Base-by-base conservation (phyloP, 73 alveolate genomes). In the Paramecium primaurelia region DNA sequence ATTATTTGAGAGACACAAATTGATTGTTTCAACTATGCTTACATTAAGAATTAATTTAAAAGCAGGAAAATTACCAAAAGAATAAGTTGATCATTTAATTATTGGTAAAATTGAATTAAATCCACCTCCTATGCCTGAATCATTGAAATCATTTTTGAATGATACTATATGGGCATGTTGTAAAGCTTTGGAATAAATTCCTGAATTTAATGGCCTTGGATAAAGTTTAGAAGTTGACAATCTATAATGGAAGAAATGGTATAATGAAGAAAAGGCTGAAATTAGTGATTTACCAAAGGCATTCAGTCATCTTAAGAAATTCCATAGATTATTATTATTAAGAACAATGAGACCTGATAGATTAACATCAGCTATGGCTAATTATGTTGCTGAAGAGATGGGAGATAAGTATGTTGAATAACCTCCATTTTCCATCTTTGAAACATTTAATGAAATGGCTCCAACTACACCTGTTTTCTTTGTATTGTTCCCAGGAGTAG, bases 261-360 rank as follows among this genome's bases (percentile, higher is more conserved):
- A 97, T 86, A 96, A 96, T 86, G 99, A 98, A 88, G 99, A 99
- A 96, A 98, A 98, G 94, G 99, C 99, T 40, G 99, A 99, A 97
- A 97, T 95, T 47, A 98, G 99, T 58, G 99, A 99, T 92, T 92
- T 99, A 94, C 99, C 99, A 68, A 97, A 99, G 92, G 94, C 98
- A 16, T 97, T 94, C 95, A 93, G 97, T 88, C 98, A 98, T 77
- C 71, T 95, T 69, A 86, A 91, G 32, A 92, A 92, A 92, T 99
- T 99, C 99, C 99, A 98, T 71, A 97, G 99, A 95, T 95, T 99
- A 86, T 94, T 99, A 83, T 97, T 99, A 32, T 92, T 99, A 58
- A 96, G 99, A 93, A 99, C 99, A 5, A 92, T 99, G 97, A 97
- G 99, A 93, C 99, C 99, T 71, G 99, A 99, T 94, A 97, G 99